Percentiles rank a stretch among this genome's conserved stretches.
These are phyloP conservation scores for Xylaria sp. DNA, from an alignment of 2,329 filamentous ascomycete species.

Conservation along the genomic window DNA sequence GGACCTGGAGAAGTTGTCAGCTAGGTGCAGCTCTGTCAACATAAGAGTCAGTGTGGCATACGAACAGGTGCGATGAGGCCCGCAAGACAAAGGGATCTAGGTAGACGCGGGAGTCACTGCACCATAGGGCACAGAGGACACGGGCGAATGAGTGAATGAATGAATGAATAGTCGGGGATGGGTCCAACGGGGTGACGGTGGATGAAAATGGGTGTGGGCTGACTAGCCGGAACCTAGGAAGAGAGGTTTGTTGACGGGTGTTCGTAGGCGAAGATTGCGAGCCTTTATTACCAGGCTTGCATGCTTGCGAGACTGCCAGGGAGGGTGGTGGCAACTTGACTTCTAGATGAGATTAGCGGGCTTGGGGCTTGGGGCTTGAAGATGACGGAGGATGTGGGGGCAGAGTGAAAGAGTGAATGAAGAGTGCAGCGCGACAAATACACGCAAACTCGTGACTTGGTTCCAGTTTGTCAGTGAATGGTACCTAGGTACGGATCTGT, in stretches of 20 bases:
- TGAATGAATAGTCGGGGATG: not conserved
- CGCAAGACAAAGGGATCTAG: not conserved
- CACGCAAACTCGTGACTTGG: conserved; percentile 23
- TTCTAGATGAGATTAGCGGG: no score
- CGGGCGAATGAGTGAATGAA: not conserved
- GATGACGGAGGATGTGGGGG: not conserved
- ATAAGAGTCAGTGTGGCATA: no score
- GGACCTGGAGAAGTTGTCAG: not conserved
- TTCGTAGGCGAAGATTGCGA: not conserved
- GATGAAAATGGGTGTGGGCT: not conserved
- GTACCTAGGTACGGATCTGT: no score
- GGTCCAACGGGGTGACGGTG: not conserved
- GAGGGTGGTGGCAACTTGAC: no score
- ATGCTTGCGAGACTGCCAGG: no score
- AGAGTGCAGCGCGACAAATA: conserved; percentile 13
- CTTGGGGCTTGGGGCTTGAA: not conserved
- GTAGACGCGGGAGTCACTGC: conserved; percentile 30
- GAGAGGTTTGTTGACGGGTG: not conserved
- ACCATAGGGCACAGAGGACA: conserved; percentile 3
- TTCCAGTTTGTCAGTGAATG: no score
- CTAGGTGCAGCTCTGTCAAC: not conserved
- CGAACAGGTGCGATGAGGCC: no score
- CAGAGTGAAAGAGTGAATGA: not conserved
- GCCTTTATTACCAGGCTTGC: no score
- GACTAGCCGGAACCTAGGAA: not conserved